Evolutionary conservation across 352 stramenopile species (phyloP).

Genomic region (Phytophthora tubulina): DNA sequence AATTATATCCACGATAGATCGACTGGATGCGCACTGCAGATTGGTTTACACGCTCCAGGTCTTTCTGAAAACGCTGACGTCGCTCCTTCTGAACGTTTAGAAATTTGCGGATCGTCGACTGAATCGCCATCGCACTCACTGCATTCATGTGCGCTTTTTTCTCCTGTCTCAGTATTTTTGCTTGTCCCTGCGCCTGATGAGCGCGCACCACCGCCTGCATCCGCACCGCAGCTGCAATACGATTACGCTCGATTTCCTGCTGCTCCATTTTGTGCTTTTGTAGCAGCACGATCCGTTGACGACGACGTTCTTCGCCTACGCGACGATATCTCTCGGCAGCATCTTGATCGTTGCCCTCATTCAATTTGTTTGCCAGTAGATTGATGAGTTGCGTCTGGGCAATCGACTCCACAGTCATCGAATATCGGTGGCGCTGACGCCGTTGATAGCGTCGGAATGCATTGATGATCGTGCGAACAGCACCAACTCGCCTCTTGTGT

Average conservation of each 20-base stretch:
- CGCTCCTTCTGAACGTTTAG: conserved; percentile 53
- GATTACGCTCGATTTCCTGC: conserved; percentile 55
- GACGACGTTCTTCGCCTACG: conserved; percentile 59
- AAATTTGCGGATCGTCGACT: conserved; percentile 74
- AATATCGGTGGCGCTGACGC: conserved; percentile 50
- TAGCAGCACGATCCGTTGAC: conserved; percentile 62
- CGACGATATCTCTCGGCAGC: conserved; percentile 55
- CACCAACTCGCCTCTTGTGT: conserved; percentile 29
- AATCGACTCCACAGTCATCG: conserved; percentile 69
- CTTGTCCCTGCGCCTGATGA: conserved; percentile 50
- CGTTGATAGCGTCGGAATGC: conserved; percentile 59
- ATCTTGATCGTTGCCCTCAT: conserved; percentile 34
- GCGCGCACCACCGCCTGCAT: conserved; percentile 65
- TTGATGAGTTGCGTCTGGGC: conserved; percentile 61
- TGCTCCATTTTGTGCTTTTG: conserved; percentile 65
- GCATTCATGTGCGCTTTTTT: conserved; percentile 64
- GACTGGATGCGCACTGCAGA: conserved; percentile 73
- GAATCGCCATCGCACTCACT: conserved; percentile 70
- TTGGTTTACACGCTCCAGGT: conserved; percentile 71
- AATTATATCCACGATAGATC: conserved; percentile 76
- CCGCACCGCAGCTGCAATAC: conserved; percentile 45
- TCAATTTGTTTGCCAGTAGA: conserved; percentile 51
- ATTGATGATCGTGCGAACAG: conserved; percentile 52
- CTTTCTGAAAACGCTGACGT: conserved; percentile 53
- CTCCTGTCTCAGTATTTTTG: conserved; percentile 45